Percentiles rank a stretch among this genome's conserved stretches.
Conservation (phyloP, 108 stramenopile genomes). For the Cyclotella distinguenda region DNA sequence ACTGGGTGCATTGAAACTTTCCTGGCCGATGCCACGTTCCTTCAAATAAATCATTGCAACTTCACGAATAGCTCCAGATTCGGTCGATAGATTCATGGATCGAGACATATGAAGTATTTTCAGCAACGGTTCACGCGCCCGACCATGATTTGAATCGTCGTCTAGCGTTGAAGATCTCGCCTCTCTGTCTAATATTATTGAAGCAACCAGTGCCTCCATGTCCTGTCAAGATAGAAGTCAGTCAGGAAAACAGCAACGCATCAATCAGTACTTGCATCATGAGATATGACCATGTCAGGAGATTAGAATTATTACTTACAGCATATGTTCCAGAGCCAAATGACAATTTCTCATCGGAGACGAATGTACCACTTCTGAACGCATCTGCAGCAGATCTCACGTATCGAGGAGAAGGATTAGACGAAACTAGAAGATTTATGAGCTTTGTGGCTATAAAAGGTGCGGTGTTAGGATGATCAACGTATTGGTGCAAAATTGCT, state of each 20-base stretch:
- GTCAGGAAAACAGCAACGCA: background rate
- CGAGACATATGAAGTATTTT: slow-evolving; percentile 38
- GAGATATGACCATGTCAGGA: background rate
- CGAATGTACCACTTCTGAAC: slow-evolving; percentile 48
- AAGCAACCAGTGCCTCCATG: slow-evolving; percentile 55
- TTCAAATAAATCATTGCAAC: slow-evolving; percentile 17
- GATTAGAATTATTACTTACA: background rate
- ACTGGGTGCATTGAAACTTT: slow-evolving; percentile 42
- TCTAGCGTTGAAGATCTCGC: slow-evolving; percentile 46
- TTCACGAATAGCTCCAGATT: slow-evolving; percentile 14
- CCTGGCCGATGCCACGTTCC: slow-evolving; percentile 41
- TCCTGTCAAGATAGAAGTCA: slow-evolving; percentile 7
- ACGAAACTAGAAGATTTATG: slow-evolving; percentile 52
- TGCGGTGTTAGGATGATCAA: slow-evolving; percentile 51
- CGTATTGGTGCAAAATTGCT: slow-evolving; percentile 27
- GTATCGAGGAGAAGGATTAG: slow-evolving; percentile 66
- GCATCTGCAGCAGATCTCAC: slow-evolving; percentile 50
- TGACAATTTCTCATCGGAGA: background rate
- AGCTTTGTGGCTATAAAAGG: slow-evolving; percentile 59
- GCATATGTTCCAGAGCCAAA: slow-evolving; percentile 63
- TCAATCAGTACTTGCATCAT: background rate
- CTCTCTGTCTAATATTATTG: slow-evolving; percentile 61
- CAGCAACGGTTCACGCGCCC: slow-evolving; percentile 46
- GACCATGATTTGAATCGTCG: slow-evolving; percentile 54
- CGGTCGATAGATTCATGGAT: slow-evolving; percentile 15